Evolutionary conservation across 2,329 filamentous ascomycete species (phyloP).

Genomic region (Pezicula radicicola): DNA sequence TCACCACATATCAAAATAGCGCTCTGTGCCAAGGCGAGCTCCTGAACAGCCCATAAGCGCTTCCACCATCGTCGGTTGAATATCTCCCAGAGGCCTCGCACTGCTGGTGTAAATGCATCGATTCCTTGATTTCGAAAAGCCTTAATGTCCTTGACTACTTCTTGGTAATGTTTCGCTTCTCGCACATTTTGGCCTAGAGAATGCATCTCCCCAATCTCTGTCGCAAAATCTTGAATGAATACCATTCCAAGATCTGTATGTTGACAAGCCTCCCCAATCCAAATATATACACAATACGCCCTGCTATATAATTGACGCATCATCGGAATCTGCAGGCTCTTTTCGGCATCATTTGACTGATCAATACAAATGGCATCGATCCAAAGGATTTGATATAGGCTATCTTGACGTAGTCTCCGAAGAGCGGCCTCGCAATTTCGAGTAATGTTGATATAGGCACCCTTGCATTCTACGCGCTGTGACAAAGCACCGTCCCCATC

Average conservation of each 20-base stretch:
- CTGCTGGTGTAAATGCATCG: neutral
- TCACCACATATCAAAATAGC: neutral
- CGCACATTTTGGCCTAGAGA: neutral
- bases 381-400: neutral
- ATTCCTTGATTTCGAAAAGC: neutral
- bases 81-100: neutral
- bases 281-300: conserved; percentile 11
- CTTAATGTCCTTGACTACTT: neutral
- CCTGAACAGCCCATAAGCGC: neutral
- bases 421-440: conserved; percentile 1
- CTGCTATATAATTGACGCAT: conserved; percentile 17
- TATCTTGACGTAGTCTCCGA: neutral
- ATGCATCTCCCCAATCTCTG: neutral
- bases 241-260: conserved; percentile 1
- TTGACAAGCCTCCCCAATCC: conserved; percentile 10
- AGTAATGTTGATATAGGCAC: neutral
- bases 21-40: neutral
- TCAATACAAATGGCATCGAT: conserved; percentile 15
- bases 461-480: neutral
- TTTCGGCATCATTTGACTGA: conserved; percentile 17
- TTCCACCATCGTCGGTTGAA: conserved; percentile 1
- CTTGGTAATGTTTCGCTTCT: neutral
- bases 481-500: conserved; percentile 1
- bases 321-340: conserved; percentile 14
- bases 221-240: neutral